Percentiles rank a stretch among this genome's conserved stretches.
These are phyloP conservation scores for Eimeria praecox DNA, from an alignment of 169 alveolate species.

Conservation along the genomic window DNA sequence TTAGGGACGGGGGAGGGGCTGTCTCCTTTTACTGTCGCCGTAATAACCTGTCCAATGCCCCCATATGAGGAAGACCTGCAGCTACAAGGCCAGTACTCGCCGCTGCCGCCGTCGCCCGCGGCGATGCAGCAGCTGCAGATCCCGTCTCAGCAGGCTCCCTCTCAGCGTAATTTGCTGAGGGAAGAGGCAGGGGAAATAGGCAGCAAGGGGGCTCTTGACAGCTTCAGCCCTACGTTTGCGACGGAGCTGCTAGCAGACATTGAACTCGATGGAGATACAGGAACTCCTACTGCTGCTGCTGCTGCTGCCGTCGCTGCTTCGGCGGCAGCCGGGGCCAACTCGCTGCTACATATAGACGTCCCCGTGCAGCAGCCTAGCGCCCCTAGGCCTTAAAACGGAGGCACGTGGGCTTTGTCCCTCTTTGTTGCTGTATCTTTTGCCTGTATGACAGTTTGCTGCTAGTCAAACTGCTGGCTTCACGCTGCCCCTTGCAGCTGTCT, in stretches of 20 bases:
- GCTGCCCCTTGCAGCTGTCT: no score
- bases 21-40: constrained; percentile 33
- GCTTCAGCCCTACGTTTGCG: constrained; percentile 60
- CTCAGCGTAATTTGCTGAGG: constrained; percentile 16
- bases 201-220: constrained; percentile 53
- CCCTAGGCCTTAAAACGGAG: not conserved
- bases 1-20: not conserved
- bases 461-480: not conserved
- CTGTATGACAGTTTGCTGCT: not conserved
- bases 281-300: constrained; percentile 40
- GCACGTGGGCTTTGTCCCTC: not conserved
- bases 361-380: constrained; percentile 44
- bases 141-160: constrained; percentile 42
- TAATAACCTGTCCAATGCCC: constrained; percentile 23
- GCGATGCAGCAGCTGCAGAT: constrained; percentile 45
- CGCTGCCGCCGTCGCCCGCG: constrained; percentile 13
- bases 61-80: constrained; percentile 2
- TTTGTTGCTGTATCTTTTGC: not conserved
- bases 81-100: not conserved
- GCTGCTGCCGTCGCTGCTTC: constrained; percentile 16
- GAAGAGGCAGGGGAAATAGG: constrained; percentile 50
- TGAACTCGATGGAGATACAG: constrained; percentile 42
- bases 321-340: not conserved
- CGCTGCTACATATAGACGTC: constrained; percentile 38
- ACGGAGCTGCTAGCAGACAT: constrained; percentile 57